Base-by-base conservation (phyloP, 352 stramenopile genomes). In the Pythium coloratum region DNA sequence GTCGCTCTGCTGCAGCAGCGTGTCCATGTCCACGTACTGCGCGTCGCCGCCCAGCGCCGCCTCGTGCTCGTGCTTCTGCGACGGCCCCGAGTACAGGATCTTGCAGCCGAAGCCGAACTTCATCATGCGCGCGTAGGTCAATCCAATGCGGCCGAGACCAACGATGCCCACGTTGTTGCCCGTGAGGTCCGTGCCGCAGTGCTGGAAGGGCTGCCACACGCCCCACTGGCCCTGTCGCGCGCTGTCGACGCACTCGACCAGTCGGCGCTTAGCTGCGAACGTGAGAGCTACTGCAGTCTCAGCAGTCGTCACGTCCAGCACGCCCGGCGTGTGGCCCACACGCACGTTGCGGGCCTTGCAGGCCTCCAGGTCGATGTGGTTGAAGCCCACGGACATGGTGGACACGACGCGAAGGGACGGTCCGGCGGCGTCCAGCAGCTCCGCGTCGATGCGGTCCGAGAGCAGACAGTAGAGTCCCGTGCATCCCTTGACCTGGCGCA, bases 101-200 rank as follows among this genome's bases (percentile, higher is more conserved):
- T 77, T 84, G 75, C 89, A 96, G 59, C 88, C 81, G 67, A 95
- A 95, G 9, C 88, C 88, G 44, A 77, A 71, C 65, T 90, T 82
- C 55, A 96, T 79, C 81, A 94, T 93, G n/a, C 78, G 70, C 1
- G 88, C 87, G 49, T 95, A 90, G 34, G 82, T 84, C 44, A 88
- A 76, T 28, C 92, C 91, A 70, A 98, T 98, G 49, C 87, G 78
- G 30, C 88, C 88, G 65, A 96, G 76, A 20, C 88, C 88, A 24
- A 93, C 64, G 62, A 96, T 82, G 24, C 72, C 88, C 32, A 96
- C 84, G 13, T 77, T 92, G 42, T 64, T 80, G 32, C 79, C 77
- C 20, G 66, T 75, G 47, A 84, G 63, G 65, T 86, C 78, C 28
- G 70, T 76, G 51, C 78, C 78, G 61, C 78, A 86, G 69, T 79